phyloP scores from a whole-genome alignment of 345 rosid species.

The Linum usitatissimum region DNA sequence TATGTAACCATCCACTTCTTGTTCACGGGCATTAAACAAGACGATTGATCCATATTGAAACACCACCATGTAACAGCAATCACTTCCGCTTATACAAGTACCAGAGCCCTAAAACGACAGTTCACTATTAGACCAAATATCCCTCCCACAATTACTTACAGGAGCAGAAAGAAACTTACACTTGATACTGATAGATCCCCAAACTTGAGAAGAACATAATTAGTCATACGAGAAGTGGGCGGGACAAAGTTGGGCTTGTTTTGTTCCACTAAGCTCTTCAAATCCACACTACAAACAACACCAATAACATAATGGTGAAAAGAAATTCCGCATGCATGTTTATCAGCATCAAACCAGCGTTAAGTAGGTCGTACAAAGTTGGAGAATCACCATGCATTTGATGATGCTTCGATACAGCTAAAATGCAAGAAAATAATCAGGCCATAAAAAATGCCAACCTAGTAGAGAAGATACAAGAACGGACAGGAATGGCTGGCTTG shows the following conservation, averaged over 20 bases:
- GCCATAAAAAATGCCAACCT: conserved; percentile 29
- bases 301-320: conserved; percentile 4
- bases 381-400: neutral
- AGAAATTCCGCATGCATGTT: neutral
- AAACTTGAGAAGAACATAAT: conserved; percentile 69
- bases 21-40: conserved; percentile 66
- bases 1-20: conserved; percentile 75
- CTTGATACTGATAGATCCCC: conserved; percentile 41
- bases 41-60: conserved; percentile 93
- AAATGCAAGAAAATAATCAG: neutral
- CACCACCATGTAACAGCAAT: conserved; percentile 79
- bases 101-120: conserved; percentile 44
- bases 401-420: neutral
- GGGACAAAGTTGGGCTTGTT: conserved; percentile 77
- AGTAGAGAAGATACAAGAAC: conserved; percentile 82
- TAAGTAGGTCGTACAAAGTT: too few species aligned
- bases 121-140: neutral
- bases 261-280: conserved; percentile 72
- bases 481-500: conserved; percentile 63
- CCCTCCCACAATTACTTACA: neutral
- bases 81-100: conserved; percentile 56
- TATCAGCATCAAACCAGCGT: too few species aligned
- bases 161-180: conserved; percentile 35
- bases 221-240: conserved; percentile 81
- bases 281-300: conserved; percentile 58